Base-by-base conservation (phyloP, 768 basidiomycete species). In the Strobilomyces dryophilus region DNA sequence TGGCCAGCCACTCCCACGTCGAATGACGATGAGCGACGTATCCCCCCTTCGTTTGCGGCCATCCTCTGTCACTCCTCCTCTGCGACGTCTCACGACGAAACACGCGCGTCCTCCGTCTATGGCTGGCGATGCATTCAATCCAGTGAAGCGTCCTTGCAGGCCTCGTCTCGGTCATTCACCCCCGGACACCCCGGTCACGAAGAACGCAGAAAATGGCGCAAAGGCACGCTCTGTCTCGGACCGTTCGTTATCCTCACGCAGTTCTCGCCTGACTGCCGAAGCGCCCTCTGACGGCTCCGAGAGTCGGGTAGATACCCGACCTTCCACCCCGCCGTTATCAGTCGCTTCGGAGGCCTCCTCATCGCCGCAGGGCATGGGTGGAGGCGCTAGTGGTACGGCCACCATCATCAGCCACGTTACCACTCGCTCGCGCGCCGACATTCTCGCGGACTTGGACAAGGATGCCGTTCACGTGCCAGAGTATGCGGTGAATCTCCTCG, bases 401-500 rank as follows among this genome's bases (percentile, higher is more conserved):
- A 75, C 68, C 8, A 75, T 75, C 31, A 74, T 70, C 58, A 70
- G 64, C 34, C 62, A 61, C 44, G 50, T 65, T n/a, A 53, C 61
- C 12, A 61, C 64, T 10, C 75, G 72, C 39, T 55, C 74, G 2
- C 68, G 62, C 48, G 67, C 67, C 27, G 73, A 76, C 50, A 71
- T 77, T 43, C 64, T 76, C 36, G 66, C 69, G 31, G 66, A 57
- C 42, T 45, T 68, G 58, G 64, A 66, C 45, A 64, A 67, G 51
- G 56, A 76, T 20, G 65, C 63, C 15, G 64, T 74, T 37, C 55
- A 68, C 47, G 68, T 79, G 46, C 77, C 78, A 9, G 73, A 72
- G 47, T 79, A 79, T 52, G 76, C 76, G 6, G 61, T 71, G 49
- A 68, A 75, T 56, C 73, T 79, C 40, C 66, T 79, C 48, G 71